Evolutionary conservation across 108 stramenopile genomes (phyloP).

Genomic region (Skeletonema tropicum): DNA sequence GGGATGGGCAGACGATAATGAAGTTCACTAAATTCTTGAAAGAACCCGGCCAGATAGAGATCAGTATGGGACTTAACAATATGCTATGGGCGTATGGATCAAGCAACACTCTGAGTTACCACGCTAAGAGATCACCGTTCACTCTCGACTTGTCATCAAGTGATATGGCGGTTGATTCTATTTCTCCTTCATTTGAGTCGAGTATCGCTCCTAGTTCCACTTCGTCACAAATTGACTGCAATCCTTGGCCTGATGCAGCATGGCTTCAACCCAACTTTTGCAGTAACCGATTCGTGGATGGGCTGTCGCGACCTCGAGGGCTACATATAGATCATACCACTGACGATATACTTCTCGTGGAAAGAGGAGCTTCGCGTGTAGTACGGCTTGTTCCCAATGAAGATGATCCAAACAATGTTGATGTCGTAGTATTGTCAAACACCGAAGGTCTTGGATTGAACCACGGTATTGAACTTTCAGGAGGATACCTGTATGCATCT

Average conservation of each 20-base stretch:
- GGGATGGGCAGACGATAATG: background rate
- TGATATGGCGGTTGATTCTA: background rate
- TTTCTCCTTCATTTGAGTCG: background rate
- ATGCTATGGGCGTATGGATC: constrained; percentile 11
- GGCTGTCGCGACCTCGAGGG: constrained; percentile 30
- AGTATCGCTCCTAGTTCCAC: background rate
- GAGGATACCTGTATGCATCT: constrained; percentile 67
- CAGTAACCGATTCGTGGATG: constrained; percentile 14
- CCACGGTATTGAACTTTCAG: constrained; percentile 63
- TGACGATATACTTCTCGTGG: constrained; percentile 43
- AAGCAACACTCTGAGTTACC: background rate
- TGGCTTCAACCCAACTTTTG: constrained; percentile 45
- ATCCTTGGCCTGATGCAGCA: constrained; percentile 4
- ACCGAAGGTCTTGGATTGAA: constrained; percentile 45
- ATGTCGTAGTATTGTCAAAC: constrained; percentile 14
- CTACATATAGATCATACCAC: constrained; percentile 27
- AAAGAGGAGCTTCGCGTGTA: constrained; percentile 34
- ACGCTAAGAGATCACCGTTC: background rate
- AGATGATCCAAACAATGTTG: background rate
- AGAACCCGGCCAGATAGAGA: background rate
- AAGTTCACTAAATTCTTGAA: background rate
- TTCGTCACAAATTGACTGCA: background rate
- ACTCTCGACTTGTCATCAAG: background rate
- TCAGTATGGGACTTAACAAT: background rate
- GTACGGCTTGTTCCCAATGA: constrained; percentile 25